A percentile compares a stretch with the other conserved stretches of the same genome.
Evolutionary conservation across 1,139 yeast genomes (phyloP).

Genomic region (Geotrichum histeridarum): DNA sequence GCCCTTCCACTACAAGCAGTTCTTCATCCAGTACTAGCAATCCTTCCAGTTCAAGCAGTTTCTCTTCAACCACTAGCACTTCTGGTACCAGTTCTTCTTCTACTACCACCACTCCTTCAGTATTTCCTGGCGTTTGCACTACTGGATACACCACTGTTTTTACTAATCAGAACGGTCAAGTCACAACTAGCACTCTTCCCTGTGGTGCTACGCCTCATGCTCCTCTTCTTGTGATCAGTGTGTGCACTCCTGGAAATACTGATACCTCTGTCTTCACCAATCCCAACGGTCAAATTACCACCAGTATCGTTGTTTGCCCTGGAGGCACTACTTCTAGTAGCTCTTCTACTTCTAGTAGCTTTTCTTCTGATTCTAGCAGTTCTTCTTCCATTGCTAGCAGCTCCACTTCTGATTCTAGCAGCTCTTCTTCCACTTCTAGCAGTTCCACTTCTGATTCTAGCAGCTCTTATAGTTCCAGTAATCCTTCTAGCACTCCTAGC

Average conservation of each 20-base stretch:
- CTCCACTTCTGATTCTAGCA: not conserved
- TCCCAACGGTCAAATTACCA: not conserved
- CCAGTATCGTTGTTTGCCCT: not conserved
- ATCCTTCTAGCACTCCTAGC: not conserved
- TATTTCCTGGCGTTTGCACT: not conserved
- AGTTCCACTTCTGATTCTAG: not conserved
- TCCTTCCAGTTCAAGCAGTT: too few relatives aligned
- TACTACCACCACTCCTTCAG: not conserved
- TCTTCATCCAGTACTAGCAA: too few relatives aligned
- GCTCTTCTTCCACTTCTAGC: not conserved
- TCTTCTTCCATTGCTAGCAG: not conserved
- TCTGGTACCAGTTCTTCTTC: too few relatives aligned
- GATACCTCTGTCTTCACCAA: not conserved
- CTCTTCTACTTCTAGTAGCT: not conserved
- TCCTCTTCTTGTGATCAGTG: not conserved
- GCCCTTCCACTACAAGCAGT: too few relatives aligned
- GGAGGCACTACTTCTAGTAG: not conserved
- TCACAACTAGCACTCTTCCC: not conserved
- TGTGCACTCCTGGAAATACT: not conserved
- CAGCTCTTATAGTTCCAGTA: not conserved
- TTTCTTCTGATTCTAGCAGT: not conserved
- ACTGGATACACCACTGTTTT: not conserved
- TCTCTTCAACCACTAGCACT: too few relatives aligned
- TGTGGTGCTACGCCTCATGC: not conserved
- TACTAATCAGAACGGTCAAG: not conserved